These are phyloP conservation scores for Oehlia diaphana DNA, from an alignment of 192 early-diverging fungal species.

Conservation along the genomic window DNA sequence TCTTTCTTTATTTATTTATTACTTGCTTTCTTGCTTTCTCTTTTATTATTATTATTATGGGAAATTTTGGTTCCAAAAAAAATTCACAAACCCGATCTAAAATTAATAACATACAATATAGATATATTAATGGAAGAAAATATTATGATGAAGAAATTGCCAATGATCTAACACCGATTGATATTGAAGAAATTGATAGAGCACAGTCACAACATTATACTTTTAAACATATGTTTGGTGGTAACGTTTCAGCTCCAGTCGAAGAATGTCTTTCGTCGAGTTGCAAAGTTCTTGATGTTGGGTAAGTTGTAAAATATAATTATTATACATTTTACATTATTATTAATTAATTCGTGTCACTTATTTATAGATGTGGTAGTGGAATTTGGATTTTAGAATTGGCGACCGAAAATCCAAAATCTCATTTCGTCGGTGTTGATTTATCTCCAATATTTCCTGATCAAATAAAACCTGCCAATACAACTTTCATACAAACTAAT, in stretches of 20 bases:
- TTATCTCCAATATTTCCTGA: background rate
- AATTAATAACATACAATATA: no score
- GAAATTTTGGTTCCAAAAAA: no score
- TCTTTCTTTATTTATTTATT: no score
- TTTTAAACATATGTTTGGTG: background rate
- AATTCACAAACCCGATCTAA: no score
- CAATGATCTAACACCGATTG: background rate
- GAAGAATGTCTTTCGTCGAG: background rate
- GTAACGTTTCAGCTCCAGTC: background rate
- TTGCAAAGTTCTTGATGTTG: background rate
- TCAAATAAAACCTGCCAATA: background rate
- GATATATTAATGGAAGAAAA: no score
- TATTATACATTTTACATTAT: background rate
- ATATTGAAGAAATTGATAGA: background rate
- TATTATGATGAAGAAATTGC: no score
- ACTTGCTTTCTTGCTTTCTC: no score
- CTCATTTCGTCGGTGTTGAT: conserved; percentile 7
- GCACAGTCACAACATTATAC: background rate
- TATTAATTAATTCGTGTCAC: background rate
- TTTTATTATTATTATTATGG: no score
- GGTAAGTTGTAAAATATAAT: background rate
- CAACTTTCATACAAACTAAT: conserved; percentile 37
- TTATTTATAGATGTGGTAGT: background rate
- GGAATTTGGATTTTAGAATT: conserved; percentile 20
- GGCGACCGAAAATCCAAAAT: conserved; percentile 17